Percentiles rank a stretch among this genome's conserved stretches.
Conservation (phyloP, 2,329 filamentous ascomycete species). For the Onygenales sp. region DNA sequence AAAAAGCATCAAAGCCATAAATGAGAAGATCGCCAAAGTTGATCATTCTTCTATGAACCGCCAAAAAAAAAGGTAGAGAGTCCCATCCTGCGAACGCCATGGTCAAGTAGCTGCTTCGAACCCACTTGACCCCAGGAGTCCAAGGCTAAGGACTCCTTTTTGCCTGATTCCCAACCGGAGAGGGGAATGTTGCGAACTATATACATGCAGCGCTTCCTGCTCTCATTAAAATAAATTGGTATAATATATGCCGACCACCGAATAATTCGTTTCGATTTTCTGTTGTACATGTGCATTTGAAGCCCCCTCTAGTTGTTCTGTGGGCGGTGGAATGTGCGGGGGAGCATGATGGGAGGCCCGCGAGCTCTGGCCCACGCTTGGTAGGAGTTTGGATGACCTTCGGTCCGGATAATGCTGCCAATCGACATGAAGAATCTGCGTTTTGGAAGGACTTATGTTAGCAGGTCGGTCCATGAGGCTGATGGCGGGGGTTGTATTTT, state of each 20-base stretch:
- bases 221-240: constrained; percentile 1
- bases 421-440: constrained; percentile 94
- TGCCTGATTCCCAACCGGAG: not conserved
- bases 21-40: not conserved
- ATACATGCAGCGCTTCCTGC: constrained; percentile 1
- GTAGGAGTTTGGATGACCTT: constrained; percentile 65
- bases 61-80: not conserved
- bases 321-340: constrained; percentile 26
- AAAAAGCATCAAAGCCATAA: too few relatives aligned
- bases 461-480: constrained; percentile 25
- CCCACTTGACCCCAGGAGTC: not conserved
- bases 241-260: not conserved
- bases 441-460: constrained; percentile 1
- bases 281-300: constrained; percentile 3
- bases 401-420: constrained; percentile 88
- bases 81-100: not conserved
- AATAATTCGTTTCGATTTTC: not conserved
- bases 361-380: constrained; percentile 68
- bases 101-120: not conserved
- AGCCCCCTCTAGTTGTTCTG: not conserved
- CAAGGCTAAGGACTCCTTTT: not conserved
- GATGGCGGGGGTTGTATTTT: constrained; percentile 15
- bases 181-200: not conserved
- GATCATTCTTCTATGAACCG: not conserved
- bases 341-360: constrained; percentile 62